phyloP scores from a whole-genome alignment of 306 rosid species.

The Fragaria nilgerrensis region DNA sequence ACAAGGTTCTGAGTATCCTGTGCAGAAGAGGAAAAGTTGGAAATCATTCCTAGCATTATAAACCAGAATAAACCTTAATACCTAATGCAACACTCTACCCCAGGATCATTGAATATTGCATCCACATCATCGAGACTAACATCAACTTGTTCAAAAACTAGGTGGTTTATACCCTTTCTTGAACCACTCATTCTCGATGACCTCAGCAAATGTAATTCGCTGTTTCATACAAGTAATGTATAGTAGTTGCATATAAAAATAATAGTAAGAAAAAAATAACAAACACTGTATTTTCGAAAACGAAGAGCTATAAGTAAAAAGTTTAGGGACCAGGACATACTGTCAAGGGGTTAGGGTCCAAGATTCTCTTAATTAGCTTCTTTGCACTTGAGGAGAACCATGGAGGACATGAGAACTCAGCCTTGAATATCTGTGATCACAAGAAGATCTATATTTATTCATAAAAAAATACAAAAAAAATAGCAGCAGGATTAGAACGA shows the following conservation, averaged over 20 bases:
- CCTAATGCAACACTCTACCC: conserved; percentile 43
- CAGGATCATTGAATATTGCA: conserved; percentile 59
- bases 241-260: not conserved
- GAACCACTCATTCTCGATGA: conserved; percentile 93
- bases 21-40: conserved; percentile 18
- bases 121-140: conserved; percentile 72
- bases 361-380: conserved; percentile 78
- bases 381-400: conserved; percentile 95
- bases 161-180: conserved; percentile 92
- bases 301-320: not conserved
- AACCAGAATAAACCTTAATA: conserved; percentile 13
- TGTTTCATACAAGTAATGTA: conserved; percentile 39
- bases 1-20: conserved; percentile 71
- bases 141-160: conserved; percentile 66
- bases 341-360: conserved; percentile 80
- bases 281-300: not conserved
- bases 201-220: conserved; percentile 79
- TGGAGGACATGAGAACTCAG: conserved; percentile 76
- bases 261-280: not conserved
- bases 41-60: conserved; percentile 19
- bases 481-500: not conserved
- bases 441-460: conserved; percentile 1
- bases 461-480: not conserved
- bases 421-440: conserved; percentile 75
- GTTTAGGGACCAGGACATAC: conserved; percentile 44